Evolutionary conservation across 2,329 filamentous ascomycete species (phyloP), one percentile per base, ranked within the genome.

Genomic region (Fusarium sp.): DNA sequence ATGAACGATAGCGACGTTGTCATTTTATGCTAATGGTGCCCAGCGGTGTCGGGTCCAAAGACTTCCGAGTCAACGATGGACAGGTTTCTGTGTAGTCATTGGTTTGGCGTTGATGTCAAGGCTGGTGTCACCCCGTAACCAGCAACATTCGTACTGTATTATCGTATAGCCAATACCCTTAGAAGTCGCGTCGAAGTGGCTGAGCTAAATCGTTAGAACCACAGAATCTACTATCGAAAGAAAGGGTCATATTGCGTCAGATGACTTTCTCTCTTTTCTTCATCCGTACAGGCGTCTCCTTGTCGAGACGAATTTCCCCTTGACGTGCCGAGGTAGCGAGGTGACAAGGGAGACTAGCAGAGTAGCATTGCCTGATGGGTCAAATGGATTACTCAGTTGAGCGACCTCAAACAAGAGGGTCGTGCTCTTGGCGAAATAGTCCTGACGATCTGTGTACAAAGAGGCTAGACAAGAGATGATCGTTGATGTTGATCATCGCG

Each of bases 361-460:
- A 41, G 49, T 52, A 41, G 34, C 37, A 22, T 64, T 59, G 30
- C 57, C 51, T 60, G 67, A 68, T 57, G 29, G 67, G 63, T 51
- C 53, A 13, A 25, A 44, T 24, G 49, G 32, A 51, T 67, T 59
- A 59, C 67, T 53, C 41, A 64, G 63, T 67, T 46, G 40, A 47
- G 67, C 44, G 46, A 55, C 62, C 49, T 53, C 53, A 69, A 59
- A 64, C 67, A 54, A 65, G 54, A 68, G 57, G 53, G 54, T 71
- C 32, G 32, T 57, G 57, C 40, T 55, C 62, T 54, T 46, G 70
- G 67, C 61, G 65, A 34, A 64, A 71, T 65, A 56, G 61, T 59
- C 37, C 20, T 49, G 72, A 61, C 65, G 72, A 74, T 74, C 72
- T 51, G 12, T 41, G 46, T 45, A 24, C 10, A 53, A 57, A 58